Conservation (phyloP, 345 rosid genomes). For the Geranium rotundifolium region DNA sequence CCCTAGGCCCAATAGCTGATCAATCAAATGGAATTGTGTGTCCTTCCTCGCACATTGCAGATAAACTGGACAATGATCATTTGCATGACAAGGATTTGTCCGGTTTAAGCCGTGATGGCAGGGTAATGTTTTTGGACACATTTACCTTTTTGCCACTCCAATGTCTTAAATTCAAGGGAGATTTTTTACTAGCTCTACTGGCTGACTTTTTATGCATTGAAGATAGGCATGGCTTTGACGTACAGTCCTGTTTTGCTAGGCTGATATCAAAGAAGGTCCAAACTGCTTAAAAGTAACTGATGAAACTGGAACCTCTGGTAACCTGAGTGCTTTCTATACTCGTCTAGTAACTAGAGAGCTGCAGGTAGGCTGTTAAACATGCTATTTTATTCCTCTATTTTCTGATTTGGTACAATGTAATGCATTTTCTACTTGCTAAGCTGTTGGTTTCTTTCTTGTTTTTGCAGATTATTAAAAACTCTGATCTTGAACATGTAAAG, state of each 20-base stretch:
- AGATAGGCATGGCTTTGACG: background rate
- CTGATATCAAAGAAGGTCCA: conserved; percentile 1
- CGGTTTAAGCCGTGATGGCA: conserved; percentile 11
- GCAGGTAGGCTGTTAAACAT: conserved; percentile 22
- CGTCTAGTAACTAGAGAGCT: conserved; percentile 15
- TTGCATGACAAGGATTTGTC: conserved; percentile 11
- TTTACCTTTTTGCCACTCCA: background rate
- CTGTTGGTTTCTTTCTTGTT: background rate
- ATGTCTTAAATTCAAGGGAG: background rate
- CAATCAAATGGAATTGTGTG: conserved; percentile 9
- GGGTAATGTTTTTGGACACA: conserved; percentile 11
- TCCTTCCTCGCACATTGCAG: conserved; percentile 4
- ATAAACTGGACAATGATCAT: conserved; percentile 3
- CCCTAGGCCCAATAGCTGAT: conserved; percentile 5
- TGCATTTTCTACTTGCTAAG: background rate
- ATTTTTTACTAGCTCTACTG: background rate
- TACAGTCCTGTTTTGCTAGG: conserved; percentile 8
- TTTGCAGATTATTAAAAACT: conserved; percentile 21
- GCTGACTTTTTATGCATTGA: background rate
- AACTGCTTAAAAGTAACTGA: conserved; percentile 12
- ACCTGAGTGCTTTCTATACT: conserved; percentile 7
- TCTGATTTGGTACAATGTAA: background rate
- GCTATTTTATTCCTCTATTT: background rate
- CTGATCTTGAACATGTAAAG: conserved; percentile 21
- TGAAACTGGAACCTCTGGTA: conserved; percentile 12